These are phyloP conservation scores for Mortierella sp. DNA, from an alignment of 371 early-diverging fungal species.

Conservation along the genomic window DNA sequence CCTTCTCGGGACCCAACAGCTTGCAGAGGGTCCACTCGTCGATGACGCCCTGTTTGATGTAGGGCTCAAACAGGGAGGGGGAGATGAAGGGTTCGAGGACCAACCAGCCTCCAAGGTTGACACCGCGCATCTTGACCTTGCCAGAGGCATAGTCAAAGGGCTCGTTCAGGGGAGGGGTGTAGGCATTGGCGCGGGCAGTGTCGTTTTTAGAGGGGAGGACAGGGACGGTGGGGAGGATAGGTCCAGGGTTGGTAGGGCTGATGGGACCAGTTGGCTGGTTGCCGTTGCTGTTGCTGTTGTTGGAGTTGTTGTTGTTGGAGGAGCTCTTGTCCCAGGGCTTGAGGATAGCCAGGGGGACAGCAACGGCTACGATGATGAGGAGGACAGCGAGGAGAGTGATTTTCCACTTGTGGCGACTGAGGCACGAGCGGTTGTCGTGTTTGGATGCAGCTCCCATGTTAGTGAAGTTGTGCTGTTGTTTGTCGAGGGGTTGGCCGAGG, in stretches of 20 bases:
- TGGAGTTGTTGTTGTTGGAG: not conserved
- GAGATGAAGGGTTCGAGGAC: slow-evolving; percentile 71
- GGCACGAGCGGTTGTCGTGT: slow-evolving; percentile 18
- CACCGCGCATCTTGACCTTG: slow-evolving; percentile 64
- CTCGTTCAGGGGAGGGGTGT: slow-evolving; percentile 43
- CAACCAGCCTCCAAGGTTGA: slow-evolving; percentile 75
- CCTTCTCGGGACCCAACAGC: slow-evolving; percentile 47
- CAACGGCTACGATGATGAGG: slow-evolving; percentile 18
- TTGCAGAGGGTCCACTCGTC: slow-evolving; percentile 67
- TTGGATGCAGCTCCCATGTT: not conserved
- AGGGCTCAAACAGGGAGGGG: slow-evolving; percentile 57
- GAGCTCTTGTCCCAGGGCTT: slow-evolving; percentile 39
- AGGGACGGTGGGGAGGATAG: not conserved
- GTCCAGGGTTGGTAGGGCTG: not conserved
- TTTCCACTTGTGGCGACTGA: slow-evolving; percentile 28
- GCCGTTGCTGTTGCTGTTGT: not conserved
- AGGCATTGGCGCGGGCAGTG: slow-evolving; percentile 33
- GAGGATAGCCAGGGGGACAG: slow-evolving; percentile 32
- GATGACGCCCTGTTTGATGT: slow-evolving; percentile 40
- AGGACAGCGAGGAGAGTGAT: slow-evolving; percentile 14
- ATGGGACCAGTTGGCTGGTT: not conserved
- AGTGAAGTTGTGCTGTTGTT: not conserved
- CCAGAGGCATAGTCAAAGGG: slow-evolving; percentile 47
- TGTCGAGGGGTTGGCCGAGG: slow-evolving; percentile 6
- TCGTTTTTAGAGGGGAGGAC: slow-evolving; percentile 23